A percentile compares a stretch with the other conserved stretches of the same genome.
These are phyloP conservation scores for Solanum etuberosum DNA, from an alignment of 257 asterid species.

Conservation along the genomic window DNA sequence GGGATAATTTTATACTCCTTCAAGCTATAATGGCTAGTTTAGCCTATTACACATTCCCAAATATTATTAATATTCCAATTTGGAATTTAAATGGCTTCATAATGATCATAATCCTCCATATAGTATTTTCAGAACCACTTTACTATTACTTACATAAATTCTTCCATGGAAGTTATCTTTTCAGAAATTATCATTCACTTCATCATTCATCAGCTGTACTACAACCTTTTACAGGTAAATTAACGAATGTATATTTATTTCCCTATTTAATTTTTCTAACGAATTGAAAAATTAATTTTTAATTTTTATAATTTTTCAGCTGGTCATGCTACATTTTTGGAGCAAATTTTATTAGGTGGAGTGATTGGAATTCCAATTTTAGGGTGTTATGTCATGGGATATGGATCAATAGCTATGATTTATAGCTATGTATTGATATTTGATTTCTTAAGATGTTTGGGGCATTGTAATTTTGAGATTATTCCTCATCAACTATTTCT, in stretches of 20 bases:
- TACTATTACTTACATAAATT: constrained; percentile 57
- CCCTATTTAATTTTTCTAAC: too few species aligned
- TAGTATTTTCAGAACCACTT: constrained; percentile 63
- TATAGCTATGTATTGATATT: constrained; percentile 54
- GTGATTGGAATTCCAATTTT: constrained; percentile 62
- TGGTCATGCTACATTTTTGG: constrained; percentile 69
- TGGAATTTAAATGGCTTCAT: constrained; percentile 55
- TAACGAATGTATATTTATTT: too few species aligned
- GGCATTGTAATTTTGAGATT: constrained; percentile 77
- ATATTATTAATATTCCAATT: constrained; percentile 18
- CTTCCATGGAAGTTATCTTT: constrained; percentile 53
- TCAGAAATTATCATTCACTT: constrained; percentile 53
- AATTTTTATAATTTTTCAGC: constrained; percentile 30
- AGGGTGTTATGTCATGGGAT: constrained; percentile 45
- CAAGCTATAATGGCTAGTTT: constrained; percentile 54
- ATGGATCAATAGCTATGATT: constrained; percentile 57
- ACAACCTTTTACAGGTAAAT: constrained; percentile 66
- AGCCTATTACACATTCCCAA: constrained; percentile 26
- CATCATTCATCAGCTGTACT: constrained; percentile 80
- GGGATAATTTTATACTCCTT: constrained; percentile 79
- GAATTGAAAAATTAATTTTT: not conserved
- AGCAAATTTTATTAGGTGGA: constrained; percentile 44
- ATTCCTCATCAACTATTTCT: constrained; percentile 66
- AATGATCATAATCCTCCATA: constrained; percentile 37
- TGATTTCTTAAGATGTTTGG: constrained; percentile 66